These are phyloP conservation scores for Grosmannia clavigera DNA, from an alignment of 2,329 filamentous ascomycete genomes.

Conservation along the genomic window DNA sequence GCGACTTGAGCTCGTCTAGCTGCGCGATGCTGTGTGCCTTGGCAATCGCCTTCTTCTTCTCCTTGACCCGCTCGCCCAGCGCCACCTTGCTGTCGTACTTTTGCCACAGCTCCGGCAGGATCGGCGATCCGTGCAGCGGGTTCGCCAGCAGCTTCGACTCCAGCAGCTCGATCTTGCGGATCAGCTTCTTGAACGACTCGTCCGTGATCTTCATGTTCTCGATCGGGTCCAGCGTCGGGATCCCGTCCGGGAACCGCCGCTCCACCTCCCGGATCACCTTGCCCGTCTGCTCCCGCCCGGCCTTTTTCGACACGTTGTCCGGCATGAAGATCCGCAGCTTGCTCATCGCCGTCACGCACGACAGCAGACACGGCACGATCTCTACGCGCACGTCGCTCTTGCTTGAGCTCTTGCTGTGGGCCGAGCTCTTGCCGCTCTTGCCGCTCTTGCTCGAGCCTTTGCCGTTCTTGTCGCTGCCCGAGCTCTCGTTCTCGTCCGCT, in stretches of 20 bases:
- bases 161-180: constrained; percentile 92
- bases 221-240: constrained; percentile 81
- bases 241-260: constrained; percentile 80
- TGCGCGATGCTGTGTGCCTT: constrained; percentile 82
- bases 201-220: constrained; percentile 94
- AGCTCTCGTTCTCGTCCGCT: constrained; percentile 27
- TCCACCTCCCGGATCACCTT: constrained; percentile 67
- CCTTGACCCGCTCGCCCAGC: constrained; percentile 68
- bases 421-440: neutral
- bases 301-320: constrained; percentile 54
- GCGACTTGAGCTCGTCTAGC: constrained; percentile 88
- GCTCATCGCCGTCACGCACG: constrained; percentile 72
- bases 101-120: constrained; percentile 72
- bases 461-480: neutral
- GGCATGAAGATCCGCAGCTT: constrained; percentile 77
- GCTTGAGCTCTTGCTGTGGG: neutral
- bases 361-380: constrained; percentile 75
- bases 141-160: constrained; percentile 83
- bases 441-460: neutral
- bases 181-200: constrained; percentile 82
- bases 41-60: constrained; percentile 73
- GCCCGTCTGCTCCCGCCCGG: constrained; percentile 55
- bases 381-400: constrained; percentile 45
- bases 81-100: constrained; percentile 75
- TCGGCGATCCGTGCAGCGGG: constrained; percentile 80